A percentile compares a stretch with the other conserved stretches of the same genome.
Conservation (phyloP, 2,329 filamentous ascomycete species). For the Aspergillus aculeatinus region DNA sequence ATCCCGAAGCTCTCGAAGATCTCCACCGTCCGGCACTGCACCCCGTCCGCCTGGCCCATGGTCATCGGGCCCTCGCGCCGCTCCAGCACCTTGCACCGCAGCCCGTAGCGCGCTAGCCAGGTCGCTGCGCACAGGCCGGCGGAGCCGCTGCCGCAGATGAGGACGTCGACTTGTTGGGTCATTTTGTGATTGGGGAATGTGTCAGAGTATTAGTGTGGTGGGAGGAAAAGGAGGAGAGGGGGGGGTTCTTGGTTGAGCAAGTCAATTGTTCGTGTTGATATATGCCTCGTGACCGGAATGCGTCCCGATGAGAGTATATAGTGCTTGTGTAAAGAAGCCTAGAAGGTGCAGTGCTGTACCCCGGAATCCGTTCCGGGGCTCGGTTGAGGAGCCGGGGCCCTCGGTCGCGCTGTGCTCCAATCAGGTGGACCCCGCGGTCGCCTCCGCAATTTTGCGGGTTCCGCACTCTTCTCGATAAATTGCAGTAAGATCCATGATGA, state of each 20-base stretch:
- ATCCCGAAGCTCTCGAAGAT: constrained; percentile 62
- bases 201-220: too few relatives aligned
- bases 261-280: too few relatives aligned
- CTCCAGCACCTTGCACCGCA: constrained; percentile 60
- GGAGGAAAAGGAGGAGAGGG: too few relatives aligned
- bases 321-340: too few relatives aligned
- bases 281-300: too few relatives aligned
- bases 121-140: constrained; percentile 62
- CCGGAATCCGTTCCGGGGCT: constrained; percentile 19
- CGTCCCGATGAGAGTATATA: too few relatives aligned
- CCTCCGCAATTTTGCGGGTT: too few relatives aligned
- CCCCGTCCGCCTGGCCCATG: constrained; percentile 63
- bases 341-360: background rate
- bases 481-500: too few relatives aligned
- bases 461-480: too few relatives aligned
- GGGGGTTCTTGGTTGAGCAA: too few relatives aligned
- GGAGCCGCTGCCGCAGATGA: constrained; percentile 62
- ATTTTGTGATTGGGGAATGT: too few relatives aligned
- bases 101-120: constrained; percentile 60
- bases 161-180: constrained; percentile 48
- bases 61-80: constrained; percentile 54
- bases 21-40: constrained; percentile 62
- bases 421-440: too few relatives aligned
- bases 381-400: constrained; percentile 17
- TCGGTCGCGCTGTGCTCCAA: background rate